Evolutionary conservation across 1,139 yeast genomes (phyloP), one percentile per base, ranked within the genome.

Genomic region (Candida smagusa): DNA sequence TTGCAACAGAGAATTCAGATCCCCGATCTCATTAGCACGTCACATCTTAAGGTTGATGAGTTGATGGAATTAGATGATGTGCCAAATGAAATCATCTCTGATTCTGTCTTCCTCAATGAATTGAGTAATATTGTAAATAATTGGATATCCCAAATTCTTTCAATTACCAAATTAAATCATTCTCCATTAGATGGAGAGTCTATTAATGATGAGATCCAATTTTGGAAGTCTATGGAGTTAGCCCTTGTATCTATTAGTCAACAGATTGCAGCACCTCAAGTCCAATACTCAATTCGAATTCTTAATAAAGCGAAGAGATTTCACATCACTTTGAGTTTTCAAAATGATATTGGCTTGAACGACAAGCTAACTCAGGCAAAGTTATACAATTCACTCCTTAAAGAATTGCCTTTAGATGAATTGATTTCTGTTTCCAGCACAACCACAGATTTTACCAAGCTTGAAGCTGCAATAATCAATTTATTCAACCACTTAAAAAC

Each of bases 181-280:
- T 73, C 73, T 25, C 79, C 86, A 0, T 46, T 60, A 1, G 79
- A 75, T 32, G 89, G 87, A 0, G 65, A 76, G 0, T 77, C 89
- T 0, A 50, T 71, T 6, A 50, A 65, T 1, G 92, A 85, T 38
- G 97, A 90, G 52, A 71, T 84, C 9, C 77, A 73, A 37, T 90
- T 86, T 50, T 90, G 97, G 97, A 65, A 68, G 16, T 77, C 88
- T 0, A 70, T 86, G 68, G 94, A 86, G 50, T 56, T 63, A 1
- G 82, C 89, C 0, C 62, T 90, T 27, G 45, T 53, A 5, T 67
- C 80, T 4, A 68, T 87, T 1, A 75, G 76, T 36, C 66, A 67
- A 2, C 96, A 88, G 54, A 59, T 85, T 2, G 59, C 70, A 7
- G 65, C 78, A 0, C 68, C 72, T 0, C 81, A 77, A 25, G 77